Evolutionary conservation across 768 basidiomycete genomes (phyloP).

Genomic region (Podaxis sp.): DNA sequence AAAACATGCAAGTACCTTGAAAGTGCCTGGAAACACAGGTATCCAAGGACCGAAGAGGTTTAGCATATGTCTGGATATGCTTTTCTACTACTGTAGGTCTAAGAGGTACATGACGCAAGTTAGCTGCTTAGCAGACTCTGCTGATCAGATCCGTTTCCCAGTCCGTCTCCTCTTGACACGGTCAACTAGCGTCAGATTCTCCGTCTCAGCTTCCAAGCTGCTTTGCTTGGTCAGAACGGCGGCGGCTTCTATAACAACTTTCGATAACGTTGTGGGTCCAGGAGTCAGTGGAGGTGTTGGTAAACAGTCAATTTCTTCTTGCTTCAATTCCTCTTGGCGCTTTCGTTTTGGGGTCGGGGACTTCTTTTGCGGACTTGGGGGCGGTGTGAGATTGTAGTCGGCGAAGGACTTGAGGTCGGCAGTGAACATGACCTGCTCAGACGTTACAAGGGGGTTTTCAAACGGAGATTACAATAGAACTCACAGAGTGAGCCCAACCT

Average conservation of each 20-base stretch:
- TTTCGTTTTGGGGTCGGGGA: conserved; percentile 14
- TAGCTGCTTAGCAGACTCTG: not conserved
- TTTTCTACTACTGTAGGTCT: no score
- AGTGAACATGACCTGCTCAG: conserved; percentile 65
- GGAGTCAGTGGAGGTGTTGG: conserved; percentile 31
- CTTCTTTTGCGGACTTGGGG: conserved; percentile 17
- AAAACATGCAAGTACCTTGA: no score
- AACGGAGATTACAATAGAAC: conserved; percentile 20
- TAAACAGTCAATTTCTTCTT: conserved; percentile 8
- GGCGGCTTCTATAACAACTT: conserved; percentile 10
- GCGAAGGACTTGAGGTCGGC: conserved; percentile 72
- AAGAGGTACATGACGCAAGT: no score
- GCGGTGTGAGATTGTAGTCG: conserved; percentile 46
- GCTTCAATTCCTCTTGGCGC: not conserved
- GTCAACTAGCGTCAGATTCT: not conserved
- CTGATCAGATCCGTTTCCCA: not conserved
- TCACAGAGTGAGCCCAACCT: conserved; percentile 88
- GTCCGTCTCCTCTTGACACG: no score
- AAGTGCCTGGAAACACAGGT: no score
- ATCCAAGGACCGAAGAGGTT: no score
- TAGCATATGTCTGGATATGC: no score
- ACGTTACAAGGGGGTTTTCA: not conserved
- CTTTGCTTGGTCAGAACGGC: not conserved
- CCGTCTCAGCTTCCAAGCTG: conserved; percentile 1
- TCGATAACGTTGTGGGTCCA: conserved; percentile 30